phyloP scores from a whole-genome alignment of 495 filamentous ascomycete species.

The Lophiostoma macrostomum region DNA sequence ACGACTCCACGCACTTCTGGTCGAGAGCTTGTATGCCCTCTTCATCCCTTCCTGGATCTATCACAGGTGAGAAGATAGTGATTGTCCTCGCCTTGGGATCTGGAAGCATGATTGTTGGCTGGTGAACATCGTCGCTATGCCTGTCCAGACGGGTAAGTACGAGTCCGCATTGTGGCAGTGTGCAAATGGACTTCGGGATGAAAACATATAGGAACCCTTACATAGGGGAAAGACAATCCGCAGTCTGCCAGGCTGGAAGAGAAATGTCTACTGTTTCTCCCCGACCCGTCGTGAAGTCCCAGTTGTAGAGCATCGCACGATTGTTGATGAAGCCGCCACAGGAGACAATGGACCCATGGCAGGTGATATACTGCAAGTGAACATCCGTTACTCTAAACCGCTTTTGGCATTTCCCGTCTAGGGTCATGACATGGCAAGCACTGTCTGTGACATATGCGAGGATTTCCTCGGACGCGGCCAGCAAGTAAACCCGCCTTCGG shows the following conservation, averaged over 20 bases:
- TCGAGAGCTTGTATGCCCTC: no score
- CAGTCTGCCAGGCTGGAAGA: background rate
- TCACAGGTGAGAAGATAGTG: background rate
- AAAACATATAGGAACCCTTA: no score
- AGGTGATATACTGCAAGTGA: background rate
- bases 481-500: background rate
- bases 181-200: no score
- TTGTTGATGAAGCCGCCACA: constrained; percentile 9
- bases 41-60: no score
- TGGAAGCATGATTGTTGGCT: background rate
- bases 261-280: background rate
- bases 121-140: no score
- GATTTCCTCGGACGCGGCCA: constrained; percentile 14
- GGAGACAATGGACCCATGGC: constrained; percentile 13
- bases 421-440: constrained; percentile 12
- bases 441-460: constrained; percentile 9
- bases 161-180: no score
- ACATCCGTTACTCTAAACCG: constrained; percentile 8
- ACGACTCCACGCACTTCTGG: no score
- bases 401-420: background rate
- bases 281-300: constrained; percentile 12
- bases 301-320: constrained; percentile 1
- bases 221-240: background rate
- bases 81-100: background rate
- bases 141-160: no score